Conservation (phyloP, 2,329 filamentous ascomycete genomes). For the Didymella arachidicola region DNA sequence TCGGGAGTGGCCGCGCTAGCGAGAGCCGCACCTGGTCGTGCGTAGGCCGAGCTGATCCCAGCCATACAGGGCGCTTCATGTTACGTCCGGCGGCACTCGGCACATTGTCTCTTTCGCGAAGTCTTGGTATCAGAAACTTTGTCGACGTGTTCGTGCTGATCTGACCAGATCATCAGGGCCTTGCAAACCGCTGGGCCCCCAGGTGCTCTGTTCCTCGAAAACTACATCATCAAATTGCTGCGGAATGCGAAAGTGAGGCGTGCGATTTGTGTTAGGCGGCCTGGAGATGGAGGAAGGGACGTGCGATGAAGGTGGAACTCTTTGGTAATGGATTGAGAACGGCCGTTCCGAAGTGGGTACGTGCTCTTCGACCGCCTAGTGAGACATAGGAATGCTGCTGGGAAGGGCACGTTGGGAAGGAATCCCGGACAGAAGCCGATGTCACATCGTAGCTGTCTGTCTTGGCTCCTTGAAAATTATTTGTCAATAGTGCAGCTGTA, state of each 20-base stretch:
- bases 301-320: conserved; percentile 11
- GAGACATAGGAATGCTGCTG: not conserved
- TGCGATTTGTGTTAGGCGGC: conserved; percentile 3
- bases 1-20: conserved; percentile 33
- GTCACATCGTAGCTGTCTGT: not conserved
- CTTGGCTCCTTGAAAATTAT: not conserved
- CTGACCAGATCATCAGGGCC: not conserved
- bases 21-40: conserved; percentile 29
- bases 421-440: not conserved
- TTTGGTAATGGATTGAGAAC: conserved; percentile 14
- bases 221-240: not conserved
- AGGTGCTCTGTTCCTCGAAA: not conserved
- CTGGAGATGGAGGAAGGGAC: not conserved
- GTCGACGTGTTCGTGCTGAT: not conserved
- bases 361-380: conserved; percentile 1
- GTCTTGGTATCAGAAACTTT: not conserved
- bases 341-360: not conserved
- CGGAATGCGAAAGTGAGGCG: conserved; percentile 12
- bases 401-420: not conserved
- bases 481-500: conserved; percentile 1
- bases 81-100: conserved; percentile 13
- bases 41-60: conserved; percentile 13
- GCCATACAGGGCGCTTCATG: conserved; percentile 5
- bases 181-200: not conserved
- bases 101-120: not conserved